A percentile compares a stretch with the other conserved stretches of the same genome.
Conservation (phyloP, 192 early-diverging fungal species). For the Coemansia sp. region DNA sequence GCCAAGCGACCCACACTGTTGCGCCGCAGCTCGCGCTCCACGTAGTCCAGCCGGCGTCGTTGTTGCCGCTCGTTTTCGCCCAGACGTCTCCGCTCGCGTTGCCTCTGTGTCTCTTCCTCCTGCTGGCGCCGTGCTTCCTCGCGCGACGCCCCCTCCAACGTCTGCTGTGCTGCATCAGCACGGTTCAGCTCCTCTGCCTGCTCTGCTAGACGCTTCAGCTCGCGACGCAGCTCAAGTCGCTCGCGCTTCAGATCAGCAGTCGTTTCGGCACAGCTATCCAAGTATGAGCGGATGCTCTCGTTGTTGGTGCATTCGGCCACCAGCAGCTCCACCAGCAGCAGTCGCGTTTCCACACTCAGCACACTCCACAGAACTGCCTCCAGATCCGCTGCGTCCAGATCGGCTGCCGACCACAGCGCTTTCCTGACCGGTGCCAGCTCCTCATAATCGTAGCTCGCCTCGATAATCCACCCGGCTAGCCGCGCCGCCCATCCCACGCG, state of each 20-base stretch:
- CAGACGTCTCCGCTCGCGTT: constrained; percentile 47
- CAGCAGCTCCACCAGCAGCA: constrained; percentile 66
- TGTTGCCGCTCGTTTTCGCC: constrained; percentile 45
- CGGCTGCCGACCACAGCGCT: constrained; percentile 20
- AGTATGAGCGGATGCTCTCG: constrained; percentile 61
- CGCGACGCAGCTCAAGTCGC: constrained; percentile 67
- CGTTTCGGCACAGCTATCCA: constrained; percentile 72
- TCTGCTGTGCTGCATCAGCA: constrained; percentile 11
- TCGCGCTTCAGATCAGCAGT: constrained; percentile 72
- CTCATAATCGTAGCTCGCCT: constrained; percentile 31
- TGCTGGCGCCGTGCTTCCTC: constrained; percentile 35
- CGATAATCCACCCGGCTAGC: constrained; percentile 44
- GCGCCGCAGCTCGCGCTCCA: constrained; percentile 71
- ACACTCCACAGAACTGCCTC: constrained; percentile 16
- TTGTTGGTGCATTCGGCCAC: constrained; percentile 60
- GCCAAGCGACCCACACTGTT: constrained; percentile 64
- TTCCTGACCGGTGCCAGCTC: constrained; percentile 42
- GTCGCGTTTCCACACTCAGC: constrained; percentile 47
- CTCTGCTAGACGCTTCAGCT: constrained; percentile 58
- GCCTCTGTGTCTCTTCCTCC: constrained; percentile 40
- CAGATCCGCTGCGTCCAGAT: constrained; percentile 1
- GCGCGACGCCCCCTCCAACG: constrained; percentile 13
- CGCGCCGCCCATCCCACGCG: constrained; percentile 24
- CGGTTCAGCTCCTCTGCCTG: constrained; percentile 50
- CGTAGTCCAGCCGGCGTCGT: constrained; percentile 49